Conservation (phyloP, 192 early-diverging fungal genomes). For the Coemansia sp. region DNA sequence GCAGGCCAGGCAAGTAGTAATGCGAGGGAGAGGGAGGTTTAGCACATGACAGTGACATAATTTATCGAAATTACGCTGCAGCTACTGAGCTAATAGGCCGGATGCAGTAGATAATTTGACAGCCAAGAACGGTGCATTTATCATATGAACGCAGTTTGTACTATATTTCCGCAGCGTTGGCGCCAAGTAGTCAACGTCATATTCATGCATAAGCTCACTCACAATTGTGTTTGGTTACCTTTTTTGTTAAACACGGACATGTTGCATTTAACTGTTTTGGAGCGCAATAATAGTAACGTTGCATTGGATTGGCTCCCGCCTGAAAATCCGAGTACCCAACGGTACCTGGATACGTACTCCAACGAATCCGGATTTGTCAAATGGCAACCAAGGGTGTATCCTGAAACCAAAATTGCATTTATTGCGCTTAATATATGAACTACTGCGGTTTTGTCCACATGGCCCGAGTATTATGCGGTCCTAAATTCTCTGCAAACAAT, state of each 20-base stretch:
- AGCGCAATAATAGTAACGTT: background rate
- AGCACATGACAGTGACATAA: background rate
- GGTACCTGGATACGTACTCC: slow-evolving; percentile 8
- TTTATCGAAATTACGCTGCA: background rate
- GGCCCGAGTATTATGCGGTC: background rate
- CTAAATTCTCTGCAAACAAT: background rate
- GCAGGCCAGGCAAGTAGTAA: background rate
- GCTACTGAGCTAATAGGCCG: background rate
- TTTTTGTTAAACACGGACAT: background rate
- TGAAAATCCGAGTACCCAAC: slow-evolving; percentile 6
- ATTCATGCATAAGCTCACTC: background rate
- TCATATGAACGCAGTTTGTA: background rate
- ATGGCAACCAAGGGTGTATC: background rate
- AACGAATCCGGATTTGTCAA: background rate
- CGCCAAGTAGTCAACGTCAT: background rate
- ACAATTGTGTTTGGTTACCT: background rate
- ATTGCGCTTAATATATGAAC: background rate
- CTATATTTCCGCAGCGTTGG: background rate
- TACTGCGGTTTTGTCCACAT: background rate
- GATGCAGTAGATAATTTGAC: background rate
- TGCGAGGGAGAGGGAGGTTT: background rate
- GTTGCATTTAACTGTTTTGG: background rate
- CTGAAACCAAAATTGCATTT: background rate
- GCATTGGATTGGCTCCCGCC: background rate
- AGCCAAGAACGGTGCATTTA: background rate